Percentiles rank a stretch among this genome's conserved stretches.
Evolutionary conservation across 1,284 basidiomycete species (phyloP).

Genomic region (Laetiporus sulphureus): DNA sequence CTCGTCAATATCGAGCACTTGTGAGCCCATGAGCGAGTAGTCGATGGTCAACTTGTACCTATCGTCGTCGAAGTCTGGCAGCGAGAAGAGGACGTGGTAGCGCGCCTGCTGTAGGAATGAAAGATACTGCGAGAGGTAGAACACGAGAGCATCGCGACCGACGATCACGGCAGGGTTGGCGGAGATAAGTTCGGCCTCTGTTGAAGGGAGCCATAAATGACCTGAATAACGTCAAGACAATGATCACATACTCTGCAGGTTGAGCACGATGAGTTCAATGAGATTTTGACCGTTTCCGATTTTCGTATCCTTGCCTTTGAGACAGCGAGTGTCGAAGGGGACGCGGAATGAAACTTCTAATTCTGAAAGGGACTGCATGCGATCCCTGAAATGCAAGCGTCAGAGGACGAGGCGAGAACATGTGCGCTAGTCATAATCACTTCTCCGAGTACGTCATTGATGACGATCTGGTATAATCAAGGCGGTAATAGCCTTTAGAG

Average conservation of each 20-base stretch:
- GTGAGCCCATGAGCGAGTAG: constrained; percentile 14
- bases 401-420: not conserved
- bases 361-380: constrained; percentile 4
- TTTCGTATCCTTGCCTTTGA: constrained; percentile 16
- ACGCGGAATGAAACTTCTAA: constrained; percentile 17
- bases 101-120: constrained; percentile 20
- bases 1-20: constrained; percentile 9
- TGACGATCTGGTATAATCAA: constrained; percentile 6
- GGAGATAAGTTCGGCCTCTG: constrained; percentile 9
- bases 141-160: constrained; percentile 12
- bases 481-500: constrained; percentile 13
- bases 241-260: constrained; percentile 8
- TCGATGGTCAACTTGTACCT: constrained; percentile 14
- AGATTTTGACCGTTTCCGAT: constrained; percentile 17
- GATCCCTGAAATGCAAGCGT: not conserved
- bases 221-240: not conserved
- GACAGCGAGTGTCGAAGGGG: constrained; percentile 11
- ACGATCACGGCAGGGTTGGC: constrained; percentile 5
- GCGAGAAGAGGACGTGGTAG: constrained; percentile 23
- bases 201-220: not conserved
- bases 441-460: constrained; percentile 1
- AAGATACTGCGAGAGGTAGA: constrained; percentile 19
- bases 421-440: not conserved
- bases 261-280: constrained; percentile 20
- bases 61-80: constrained; percentile 25